A percentile compares a stretch with the other conserved stretches of the same genome.
Conservation (phyloP, 257 asterid genomes). For the Orobanche coerulescens region DNA sequence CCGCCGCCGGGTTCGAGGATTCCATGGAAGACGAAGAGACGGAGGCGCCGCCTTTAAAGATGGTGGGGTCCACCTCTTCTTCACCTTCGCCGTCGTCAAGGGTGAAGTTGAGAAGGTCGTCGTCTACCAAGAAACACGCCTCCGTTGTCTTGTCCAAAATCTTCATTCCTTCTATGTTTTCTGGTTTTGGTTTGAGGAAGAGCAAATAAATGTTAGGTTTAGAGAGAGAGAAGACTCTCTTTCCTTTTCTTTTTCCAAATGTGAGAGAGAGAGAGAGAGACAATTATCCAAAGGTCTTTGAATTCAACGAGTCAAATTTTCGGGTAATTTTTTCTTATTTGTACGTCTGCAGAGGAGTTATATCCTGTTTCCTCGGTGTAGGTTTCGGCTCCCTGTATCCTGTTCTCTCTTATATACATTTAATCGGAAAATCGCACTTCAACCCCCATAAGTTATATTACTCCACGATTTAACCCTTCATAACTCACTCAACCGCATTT, state of each 20-base stretch:
- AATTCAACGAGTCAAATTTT: constrained; percentile 28
- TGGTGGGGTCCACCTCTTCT: constrained; percentile 17
- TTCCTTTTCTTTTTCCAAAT: constrained; percentile 15
- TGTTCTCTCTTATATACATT: background rate
- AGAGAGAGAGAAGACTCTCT: constrained; percentile 23
- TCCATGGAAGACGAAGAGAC: constrained; percentile 26
- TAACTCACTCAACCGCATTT: too few relatives aligned
- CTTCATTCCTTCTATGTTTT: constrained; percentile 34
- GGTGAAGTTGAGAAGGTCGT: constrained; percentile 63
- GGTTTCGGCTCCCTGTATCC: constrained; percentile 12
- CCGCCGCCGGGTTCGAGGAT: constrained; percentile 13
- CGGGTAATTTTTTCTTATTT: background rate
- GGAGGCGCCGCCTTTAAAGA: constrained; percentile 17
- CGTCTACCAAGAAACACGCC: constrained; percentile 39
- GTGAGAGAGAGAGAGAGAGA: constrained; percentile 8
- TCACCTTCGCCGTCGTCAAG: constrained; percentile 46
- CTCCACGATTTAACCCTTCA: too few relatives aligned
- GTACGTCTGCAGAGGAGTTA: constrained; percentile 13
- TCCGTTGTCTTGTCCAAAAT: constrained; percentile 34
- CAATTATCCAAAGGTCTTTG: constrained; percentile 29
- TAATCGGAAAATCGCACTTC: too few relatives aligned
- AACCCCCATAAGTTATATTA: too few relatives aligned
- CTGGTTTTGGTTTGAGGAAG: constrained; percentile 1
- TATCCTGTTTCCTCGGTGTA: constrained; percentile 23
- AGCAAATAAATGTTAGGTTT: constrained; percentile 17